Conservation (phyloP, 306 rosid species). For the Dalbergia oliveri region DNA sequence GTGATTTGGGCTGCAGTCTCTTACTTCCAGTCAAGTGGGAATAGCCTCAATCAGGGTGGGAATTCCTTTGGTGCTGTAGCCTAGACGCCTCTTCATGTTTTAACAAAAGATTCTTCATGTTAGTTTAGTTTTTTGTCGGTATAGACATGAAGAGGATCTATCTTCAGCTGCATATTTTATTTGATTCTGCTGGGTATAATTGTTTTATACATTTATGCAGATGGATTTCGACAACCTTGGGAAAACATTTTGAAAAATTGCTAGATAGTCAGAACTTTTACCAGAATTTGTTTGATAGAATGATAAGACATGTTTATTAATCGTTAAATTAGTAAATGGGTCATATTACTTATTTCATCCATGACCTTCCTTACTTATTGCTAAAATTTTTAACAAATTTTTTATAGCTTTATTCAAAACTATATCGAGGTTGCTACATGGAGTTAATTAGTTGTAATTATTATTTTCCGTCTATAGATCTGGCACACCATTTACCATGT, state of each 20-base stretch:
- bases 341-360: background rate
- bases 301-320: no score
- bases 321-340: background rate
- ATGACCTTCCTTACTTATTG: no score
- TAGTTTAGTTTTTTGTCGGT: conserved; percentile 16
- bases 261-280: no score
- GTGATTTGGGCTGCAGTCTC: conserved; percentile 69
- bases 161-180: conserved; percentile 22
- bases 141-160: conserved; percentile 32
- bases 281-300: no score
- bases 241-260: no score
- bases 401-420: no score
- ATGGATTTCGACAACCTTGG: conserved; percentile 13
- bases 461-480: background rate
- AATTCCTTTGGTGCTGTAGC: conserved; percentile 64
- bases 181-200: conserved; percentile 6
- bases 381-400: no score
- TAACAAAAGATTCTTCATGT: conserved; percentile 11
- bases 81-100: conserved; percentile 36
- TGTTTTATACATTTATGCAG: background rate
- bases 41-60: conserved; percentile 60
- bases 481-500: background rate
- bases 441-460: background rate
- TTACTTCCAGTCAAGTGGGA: conserved; percentile 70
- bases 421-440: background rate